Evolutionary conservation across 1,139 yeast species (phyloP).

Genomic region (Protomyces inouyei): DNA sequence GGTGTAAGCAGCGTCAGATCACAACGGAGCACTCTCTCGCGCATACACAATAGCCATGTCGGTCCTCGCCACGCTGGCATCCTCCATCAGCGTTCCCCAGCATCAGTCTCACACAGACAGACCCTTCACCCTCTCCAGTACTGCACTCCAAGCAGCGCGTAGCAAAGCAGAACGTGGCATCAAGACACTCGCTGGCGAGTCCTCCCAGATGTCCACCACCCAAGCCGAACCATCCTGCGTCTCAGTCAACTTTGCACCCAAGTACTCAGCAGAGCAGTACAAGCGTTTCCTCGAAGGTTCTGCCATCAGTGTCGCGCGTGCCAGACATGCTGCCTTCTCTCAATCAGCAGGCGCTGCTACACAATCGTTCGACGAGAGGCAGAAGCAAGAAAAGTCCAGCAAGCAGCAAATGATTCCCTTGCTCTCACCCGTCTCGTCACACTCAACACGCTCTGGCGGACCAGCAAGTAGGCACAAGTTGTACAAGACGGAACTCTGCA

Average conservation of each 20-base stretch:
- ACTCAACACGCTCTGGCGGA: neutral
- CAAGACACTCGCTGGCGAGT: neutral
- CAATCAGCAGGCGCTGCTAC: neutral
- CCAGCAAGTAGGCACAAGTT: slow-evolving; percentile 1
- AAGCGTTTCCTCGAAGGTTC: neutral
- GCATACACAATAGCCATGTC: neutral
- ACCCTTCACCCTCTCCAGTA: neutral
- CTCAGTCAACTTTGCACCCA: neutral
- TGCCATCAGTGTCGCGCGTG: neutral
- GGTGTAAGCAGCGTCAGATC: too few species aligned
- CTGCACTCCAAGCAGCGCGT: neutral
- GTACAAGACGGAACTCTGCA: slow-evolving; percentile 28
- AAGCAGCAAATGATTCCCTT: neutral
- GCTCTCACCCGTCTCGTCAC: neutral
- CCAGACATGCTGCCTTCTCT: neutral
- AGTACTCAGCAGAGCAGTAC: neutral
- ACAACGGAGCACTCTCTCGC: too few species aligned
- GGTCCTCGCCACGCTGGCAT: neutral
- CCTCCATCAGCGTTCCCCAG: neutral
- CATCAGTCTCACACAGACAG: neutral
- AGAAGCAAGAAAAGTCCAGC: neutral
- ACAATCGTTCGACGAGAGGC: neutral
- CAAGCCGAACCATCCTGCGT: neutral
- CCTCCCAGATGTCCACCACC: neutral
- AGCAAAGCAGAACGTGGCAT: neutral